Percentiles rank a stretch among this genome's conserved stretches.
Evolutionary conservation across 1,139 yeast species (phyloP).

Genomic region (Lodderomyces beijingensis): DNA sequence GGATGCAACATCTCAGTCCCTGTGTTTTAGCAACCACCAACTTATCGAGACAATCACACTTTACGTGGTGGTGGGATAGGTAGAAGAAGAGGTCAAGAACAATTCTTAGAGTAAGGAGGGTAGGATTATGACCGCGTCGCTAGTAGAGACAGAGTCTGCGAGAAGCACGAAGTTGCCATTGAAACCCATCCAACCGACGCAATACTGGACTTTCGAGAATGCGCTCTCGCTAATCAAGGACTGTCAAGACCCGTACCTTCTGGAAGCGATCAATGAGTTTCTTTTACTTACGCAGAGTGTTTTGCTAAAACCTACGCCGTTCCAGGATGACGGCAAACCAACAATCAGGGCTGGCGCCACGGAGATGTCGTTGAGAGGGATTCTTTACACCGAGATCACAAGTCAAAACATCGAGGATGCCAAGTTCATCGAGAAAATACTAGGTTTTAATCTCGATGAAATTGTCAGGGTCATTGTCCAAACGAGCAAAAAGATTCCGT

Average conservation of each 20-base stretch:
- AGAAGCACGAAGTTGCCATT: conserved; percentile 13
- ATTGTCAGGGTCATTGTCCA: conserved; percentile 44
- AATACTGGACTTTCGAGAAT: conserved; percentile 42
- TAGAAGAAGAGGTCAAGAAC: no score
- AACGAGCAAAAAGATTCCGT: conserved; percentile 25
- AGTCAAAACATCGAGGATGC: conserved; percentile 34
- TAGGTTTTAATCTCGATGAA: conserved; percentile 34
- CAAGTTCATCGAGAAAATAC: conserved; percentile 28
- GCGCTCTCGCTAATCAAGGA: conserved; percentile 32
- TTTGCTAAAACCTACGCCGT: conserved; percentile 34
- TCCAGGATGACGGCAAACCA: conserved; percentile 11
- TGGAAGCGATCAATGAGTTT: conserved; percentile 44
- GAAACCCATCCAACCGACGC: conserved; percentile 36
- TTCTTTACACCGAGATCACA: conserved; percentile 33
- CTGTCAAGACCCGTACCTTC: conserved; percentile 29
- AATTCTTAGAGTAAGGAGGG: no score
- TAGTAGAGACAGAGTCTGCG: no score
- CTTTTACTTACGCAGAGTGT: conserved; percentile 31
- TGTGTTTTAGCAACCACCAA: no score
- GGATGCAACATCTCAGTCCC: no score
- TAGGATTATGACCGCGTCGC: no score
- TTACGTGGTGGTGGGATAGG: no score
- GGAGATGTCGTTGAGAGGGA: conserved; percentile 37
- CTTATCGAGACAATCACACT: no score
- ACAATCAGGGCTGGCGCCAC: conserved; percentile 10